Evolutionary conservation across 306 rosid genomes (phyloP).

Genomic region (Urtica urens): DNA sequence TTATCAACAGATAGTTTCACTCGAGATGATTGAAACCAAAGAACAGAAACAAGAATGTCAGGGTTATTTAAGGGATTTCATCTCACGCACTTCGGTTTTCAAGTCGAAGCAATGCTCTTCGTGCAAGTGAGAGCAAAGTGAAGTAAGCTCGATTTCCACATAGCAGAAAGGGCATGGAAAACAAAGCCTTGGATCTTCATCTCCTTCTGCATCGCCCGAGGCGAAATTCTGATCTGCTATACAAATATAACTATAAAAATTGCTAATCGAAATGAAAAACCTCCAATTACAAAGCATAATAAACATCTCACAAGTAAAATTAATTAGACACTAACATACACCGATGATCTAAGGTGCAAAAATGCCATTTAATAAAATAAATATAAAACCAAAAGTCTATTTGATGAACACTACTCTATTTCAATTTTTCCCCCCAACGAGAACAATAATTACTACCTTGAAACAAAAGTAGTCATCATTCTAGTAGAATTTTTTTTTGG

Average conservation of each 20-base stretch:
- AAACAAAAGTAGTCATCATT: no score
- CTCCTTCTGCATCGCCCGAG: constrained; percentile 45
- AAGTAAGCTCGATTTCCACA: constrained; percentile 52
- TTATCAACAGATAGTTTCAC: not conserved
- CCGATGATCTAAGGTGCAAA: no score
- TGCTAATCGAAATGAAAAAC: not conserved
- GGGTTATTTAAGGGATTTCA: not conserved
- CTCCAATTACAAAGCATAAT: not conserved
- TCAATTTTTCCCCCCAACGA: no score
- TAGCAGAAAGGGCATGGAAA: constrained; percentile 85
- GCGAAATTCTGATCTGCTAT: constrained; percentile 31
- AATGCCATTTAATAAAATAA: no score
- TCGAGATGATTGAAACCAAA: not conserved
- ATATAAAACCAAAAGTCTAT: not conserved
- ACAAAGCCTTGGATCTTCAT: constrained; percentile 39
- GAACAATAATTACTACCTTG: no score
- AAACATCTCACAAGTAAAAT: not conserved
- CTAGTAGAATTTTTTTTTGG: no score
- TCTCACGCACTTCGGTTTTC: constrained; percentile 49
- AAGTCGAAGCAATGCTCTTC: constrained; percentile 75
- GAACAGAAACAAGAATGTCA: constrained; percentile 2
- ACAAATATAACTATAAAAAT: not conserved
- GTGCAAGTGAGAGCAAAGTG: constrained; percentile 57
- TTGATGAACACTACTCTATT: not conserved
- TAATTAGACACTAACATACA: no score